phyloP scores from a whole-genome alignment of 2,329 filamentous ascomycete genomes.

The Seiridium unicorne region DNA sequence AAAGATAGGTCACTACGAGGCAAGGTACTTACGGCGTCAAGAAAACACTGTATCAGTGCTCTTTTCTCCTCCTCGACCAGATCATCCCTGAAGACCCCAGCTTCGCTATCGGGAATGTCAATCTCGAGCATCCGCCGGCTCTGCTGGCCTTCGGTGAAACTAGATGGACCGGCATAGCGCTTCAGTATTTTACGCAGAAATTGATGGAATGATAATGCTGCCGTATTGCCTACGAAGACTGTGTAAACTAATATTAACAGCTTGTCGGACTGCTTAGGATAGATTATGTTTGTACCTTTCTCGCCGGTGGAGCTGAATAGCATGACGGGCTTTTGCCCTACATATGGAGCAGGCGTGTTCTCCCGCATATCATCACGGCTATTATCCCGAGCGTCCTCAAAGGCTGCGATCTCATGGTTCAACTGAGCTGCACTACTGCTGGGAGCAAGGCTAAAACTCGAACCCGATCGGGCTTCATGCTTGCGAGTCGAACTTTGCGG shows the following conservation, averaged over 20 bases:
- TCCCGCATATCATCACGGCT: slow-evolving; percentile 24
- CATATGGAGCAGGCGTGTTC: neutral
- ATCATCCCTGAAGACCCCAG: neutral
- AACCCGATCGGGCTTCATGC: neutral
- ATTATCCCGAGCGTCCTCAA: slow-evolving; percentile 24
- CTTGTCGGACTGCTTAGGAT: neutral
- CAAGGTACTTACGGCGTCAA: neutral
- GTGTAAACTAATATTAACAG: neutral
- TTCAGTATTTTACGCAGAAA: slow-evolving; percentile 45
- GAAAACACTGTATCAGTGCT: slow-evolving; percentile 4
- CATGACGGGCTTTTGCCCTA: slow-evolving; percentile 25
- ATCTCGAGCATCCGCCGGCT: slow-evolving; percentile 52
- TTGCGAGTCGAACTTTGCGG: neutral
- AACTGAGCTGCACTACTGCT: neutral
- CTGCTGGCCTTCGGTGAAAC: slow-evolving; percentile 49
- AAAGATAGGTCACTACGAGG: neutral
- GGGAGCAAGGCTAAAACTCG: neutral
- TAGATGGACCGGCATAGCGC: slow-evolving; percentile 51
- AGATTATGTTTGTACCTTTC: slow-evolving; percentile 34
- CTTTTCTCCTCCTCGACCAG: neutral
- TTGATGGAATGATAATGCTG: slow-evolving; percentile 55
- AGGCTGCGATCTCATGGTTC: slow-evolving; percentile 12
- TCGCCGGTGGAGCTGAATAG: slow-evolving; percentile 51
- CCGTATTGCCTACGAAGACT: slow-evolving; percentile 51
- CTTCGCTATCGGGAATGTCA: slow-evolving; percentile 3